A percentile compares a stretch with the other conserved stretches of the same genome.
phyloP scores from a whole-genome alignment of 2,329 filamentous ascomycete species.

The Gliomastix tumulicola region DNA sequence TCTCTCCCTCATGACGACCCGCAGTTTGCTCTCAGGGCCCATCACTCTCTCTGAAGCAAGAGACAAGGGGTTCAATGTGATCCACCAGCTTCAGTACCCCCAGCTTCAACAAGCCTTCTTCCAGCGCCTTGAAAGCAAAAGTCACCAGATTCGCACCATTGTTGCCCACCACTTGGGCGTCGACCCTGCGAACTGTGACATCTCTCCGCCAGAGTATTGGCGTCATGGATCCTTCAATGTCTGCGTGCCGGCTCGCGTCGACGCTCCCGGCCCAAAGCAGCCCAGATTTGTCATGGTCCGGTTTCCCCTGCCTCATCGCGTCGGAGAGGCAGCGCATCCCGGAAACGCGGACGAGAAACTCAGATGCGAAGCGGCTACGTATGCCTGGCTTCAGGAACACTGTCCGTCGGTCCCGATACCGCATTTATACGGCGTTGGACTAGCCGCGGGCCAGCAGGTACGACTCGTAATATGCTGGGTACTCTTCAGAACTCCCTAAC shows the following conservation, averaged over 20 bases:
- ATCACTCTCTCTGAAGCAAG: no score
- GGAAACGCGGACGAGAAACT: constrained; percentile 35
- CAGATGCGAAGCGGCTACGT: constrained; percentile 11
- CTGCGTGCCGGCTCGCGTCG: constrained; percentile 18
- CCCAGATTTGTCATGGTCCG: constrained; percentile 12
- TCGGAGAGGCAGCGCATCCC: constrained; percentile 24
- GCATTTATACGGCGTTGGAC: constrained; percentile 13
- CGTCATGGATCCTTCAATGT: constrained; percentile 25
- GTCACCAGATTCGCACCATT: constrained; percentile 2
- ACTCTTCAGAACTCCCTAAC: not conserved
- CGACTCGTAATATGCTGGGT: not conserved
- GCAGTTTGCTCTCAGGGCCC: no score
- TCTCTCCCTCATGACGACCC: no score
- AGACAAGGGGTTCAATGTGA: not conserved
- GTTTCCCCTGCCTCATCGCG: constrained; percentile 23
- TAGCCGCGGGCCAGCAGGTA: constrained; percentile 9
- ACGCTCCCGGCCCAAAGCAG: not conserved
- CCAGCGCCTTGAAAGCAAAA: constrained; percentile 1
- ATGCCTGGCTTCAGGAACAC: constrained; percentile 13
- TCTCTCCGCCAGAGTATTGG: constrained; percentile 4
- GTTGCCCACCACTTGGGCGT: constrained; percentile 3
- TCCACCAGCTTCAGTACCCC: not conserved
- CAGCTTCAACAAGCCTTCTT: constrained; percentile 2
- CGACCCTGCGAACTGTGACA: constrained; percentile 1
- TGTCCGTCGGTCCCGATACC: constrained; percentile 15